These are phyloP conservation scores for Marsdenia floribunda DNA, from an alignment of 257 asterid genomes.

Conservation along the genomic window DNA sequence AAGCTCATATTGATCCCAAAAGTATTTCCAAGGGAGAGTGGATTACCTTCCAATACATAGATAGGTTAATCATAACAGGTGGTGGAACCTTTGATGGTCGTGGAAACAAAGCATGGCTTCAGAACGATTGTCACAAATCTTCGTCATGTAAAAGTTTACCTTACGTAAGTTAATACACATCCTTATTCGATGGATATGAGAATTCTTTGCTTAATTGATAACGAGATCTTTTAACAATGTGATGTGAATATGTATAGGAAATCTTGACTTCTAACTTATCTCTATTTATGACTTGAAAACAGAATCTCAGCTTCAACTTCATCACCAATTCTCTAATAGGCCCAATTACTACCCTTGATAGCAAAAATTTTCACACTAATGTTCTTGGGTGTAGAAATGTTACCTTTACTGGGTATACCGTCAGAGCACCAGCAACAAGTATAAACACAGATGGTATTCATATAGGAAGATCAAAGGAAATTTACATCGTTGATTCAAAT, in stretches of 20 bases:
- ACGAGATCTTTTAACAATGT: too few relatives aligned
- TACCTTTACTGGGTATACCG: background rate
- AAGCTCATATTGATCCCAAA: background rate
- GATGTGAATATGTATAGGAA: too few relatives aligned
- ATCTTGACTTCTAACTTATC: too few relatives aligned
- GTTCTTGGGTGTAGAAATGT: constrained; percentile 1
- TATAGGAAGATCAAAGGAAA: too few relatives aligned
- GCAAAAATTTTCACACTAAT: constrained; percentile 2
- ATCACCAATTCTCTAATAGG: background rate
- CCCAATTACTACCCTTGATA: background rate
- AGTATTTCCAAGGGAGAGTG: too few relatives aligned
- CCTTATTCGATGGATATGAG: too few relatives aligned
- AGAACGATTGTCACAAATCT: background rate
- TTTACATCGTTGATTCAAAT: background rate
- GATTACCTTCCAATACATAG: too few relatives aligned
- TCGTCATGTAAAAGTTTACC: background rate
- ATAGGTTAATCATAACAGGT: background rate
- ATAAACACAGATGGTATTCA: constrained; percentile 2
- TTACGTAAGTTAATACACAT: background rate
- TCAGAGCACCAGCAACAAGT: background rate
- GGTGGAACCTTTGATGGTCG: constrained; percentile 2
- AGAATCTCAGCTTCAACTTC: constrained; percentile 9
- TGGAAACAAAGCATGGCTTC: background rate
- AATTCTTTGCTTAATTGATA: too few relatives aligned
- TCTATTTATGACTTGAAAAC: background rate